phyloP scores from a whole-genome alignment of 225 moss, liverwort and hornwort species.

The Pseudoscleropodium purum region DNA sequence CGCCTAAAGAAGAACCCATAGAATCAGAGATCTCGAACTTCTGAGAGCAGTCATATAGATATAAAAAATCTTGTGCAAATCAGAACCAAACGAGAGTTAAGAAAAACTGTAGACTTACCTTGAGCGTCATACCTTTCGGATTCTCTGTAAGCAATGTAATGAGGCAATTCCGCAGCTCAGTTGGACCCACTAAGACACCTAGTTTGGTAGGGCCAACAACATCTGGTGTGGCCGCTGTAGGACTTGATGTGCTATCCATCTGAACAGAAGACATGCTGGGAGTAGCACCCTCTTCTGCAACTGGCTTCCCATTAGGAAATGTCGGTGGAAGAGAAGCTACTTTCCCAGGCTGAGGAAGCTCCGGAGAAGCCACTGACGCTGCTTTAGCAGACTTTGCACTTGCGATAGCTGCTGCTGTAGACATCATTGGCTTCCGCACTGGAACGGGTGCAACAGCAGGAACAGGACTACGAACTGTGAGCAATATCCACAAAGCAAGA shows the following conservation, averaged over 20 bases:
- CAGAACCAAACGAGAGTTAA: background rate
- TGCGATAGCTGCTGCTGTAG: slow-evolving; percentile 48
- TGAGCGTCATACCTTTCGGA: slow-evolving; percentile 87
- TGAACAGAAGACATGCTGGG: slow-evolving; percentile 25
- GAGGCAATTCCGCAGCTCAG: slow-evolving; percentile 76
- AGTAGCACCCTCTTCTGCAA: slow-evolving; percentile 45
- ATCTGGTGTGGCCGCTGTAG: slow-evolving; percentile 48
- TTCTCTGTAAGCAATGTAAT: slow-evolving; percentile 83
- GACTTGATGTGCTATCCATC: slow-evolving; percentile 73
- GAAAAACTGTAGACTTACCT: slow-evolving; percentile 34
- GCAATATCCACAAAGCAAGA: slow-evolving; percentile 2
- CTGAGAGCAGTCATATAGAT: background rate
- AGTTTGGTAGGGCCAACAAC: slow-evolving; percentile 31
- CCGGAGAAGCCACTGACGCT: slow-evolving; percentile 55
- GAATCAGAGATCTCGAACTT: background rate
- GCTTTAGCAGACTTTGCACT: slow-evolving; percentile 53
- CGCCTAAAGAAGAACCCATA: slow-evolving; percentile 39
- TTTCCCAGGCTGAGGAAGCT: slow-evolving; percentile 27
- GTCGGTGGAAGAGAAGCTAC: slow-evolving; percentile 17
- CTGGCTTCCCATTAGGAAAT: slow-evolving; percentile 23
- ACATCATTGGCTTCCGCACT: slow-evolving; percentile 26
- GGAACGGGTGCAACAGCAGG: slow-evolving; percentile 21
- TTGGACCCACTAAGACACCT: slow-evolving; percentile 45
- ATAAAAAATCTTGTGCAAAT: background rate
- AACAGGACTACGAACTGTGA: slow-evolving; percentile 20